A percentile compares a stretch with the other conserved stretches of the same genome.
Evolutionary conservation across 1,284 basidiomycete genomes (phyloP).

Genomic region (Cryptococcus depauperatus): DNA sequence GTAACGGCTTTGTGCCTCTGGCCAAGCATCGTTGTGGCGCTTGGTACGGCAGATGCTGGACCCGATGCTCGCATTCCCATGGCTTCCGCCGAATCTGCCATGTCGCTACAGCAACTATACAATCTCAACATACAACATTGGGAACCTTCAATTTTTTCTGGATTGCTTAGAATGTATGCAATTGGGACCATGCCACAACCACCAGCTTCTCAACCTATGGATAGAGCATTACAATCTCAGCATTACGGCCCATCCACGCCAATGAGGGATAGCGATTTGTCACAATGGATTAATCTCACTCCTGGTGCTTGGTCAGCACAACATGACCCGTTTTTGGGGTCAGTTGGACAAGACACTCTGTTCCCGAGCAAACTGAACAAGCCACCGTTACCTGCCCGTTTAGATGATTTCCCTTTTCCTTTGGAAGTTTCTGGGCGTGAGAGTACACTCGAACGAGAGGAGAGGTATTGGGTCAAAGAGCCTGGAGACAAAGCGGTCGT

Average conservation of each 20-base stretch:
- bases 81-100: constrained; percentile 26
- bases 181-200: constrained; percentile 2
- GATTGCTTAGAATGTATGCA: constrained; percentile 26
- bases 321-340: background rate
- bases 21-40: constrained; percentile 33
- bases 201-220: background rate
- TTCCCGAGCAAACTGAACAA: background rate
- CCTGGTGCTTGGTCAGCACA: constrained; percentile 29
- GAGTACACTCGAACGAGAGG: background rate
- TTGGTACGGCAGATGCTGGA: constrained; percentile 15
- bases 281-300: constrained; percentile 37
- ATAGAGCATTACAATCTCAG: constrained; percentile 6
- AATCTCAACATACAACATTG: constrained; percentile 33
- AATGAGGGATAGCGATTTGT: constrained; percentile 30
- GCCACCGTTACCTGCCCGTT: background rate
- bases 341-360: background rate
- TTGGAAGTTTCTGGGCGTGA: background rate
- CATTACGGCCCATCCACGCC: constrained; percentile 34
- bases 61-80: constrained; percentile 16
- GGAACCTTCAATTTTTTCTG: constrained; percentile 36
- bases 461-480: background rate
- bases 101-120: constrained; percentile 34
- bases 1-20: constrained; percentile 32
- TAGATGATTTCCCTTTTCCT: background rate
- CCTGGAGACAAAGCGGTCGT: background rate